Evolutionary conservation across 2,329 filamentous ascomycete genomes (phyloP).

Genomic region (Aspergillus pseudoglaucus): DNA sequence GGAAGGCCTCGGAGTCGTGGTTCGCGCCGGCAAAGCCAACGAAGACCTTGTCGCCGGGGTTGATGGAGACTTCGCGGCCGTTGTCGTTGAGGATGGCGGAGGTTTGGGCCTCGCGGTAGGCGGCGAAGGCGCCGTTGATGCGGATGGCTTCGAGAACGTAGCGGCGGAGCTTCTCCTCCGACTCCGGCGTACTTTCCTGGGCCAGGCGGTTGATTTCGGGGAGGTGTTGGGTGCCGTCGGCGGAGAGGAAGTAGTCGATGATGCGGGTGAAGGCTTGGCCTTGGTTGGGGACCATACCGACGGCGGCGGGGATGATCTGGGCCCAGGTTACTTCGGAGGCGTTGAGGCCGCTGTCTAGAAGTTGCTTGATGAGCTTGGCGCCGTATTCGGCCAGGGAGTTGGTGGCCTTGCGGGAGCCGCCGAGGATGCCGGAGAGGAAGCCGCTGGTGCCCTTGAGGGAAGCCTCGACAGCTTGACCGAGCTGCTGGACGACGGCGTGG

Average conservation of each 20-base stretch:
- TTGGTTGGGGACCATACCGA: conserved; percentile 64
- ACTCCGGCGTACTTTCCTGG: conserved; percentile 48
- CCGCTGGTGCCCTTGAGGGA: conserved; percentile 57
- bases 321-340: conserved; percentile 63
- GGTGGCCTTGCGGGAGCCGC: conserved; percentile 44
- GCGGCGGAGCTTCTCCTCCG: conserved; percentile 58
- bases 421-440: conserved; percentile 48
- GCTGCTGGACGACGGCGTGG: conserved; percentile 50
- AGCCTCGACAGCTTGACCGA: conserved; percentile 57
- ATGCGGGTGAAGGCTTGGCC: conserved; percentile 67
- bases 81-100: conserved; percentile 49
- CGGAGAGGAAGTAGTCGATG: conserved; percentile 64
- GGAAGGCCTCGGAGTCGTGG: conserved; percentile 54
- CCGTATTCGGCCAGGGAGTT: conserved; percentile 59
- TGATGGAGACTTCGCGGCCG: conserved; percentile 43
- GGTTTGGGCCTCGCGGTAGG: conserved; percentile 51
- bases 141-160: conserved; percentile 68
- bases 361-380: conserved; percentile 55
- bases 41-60: conserved; percentile 55
- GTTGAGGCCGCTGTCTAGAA: conserved; percentile 58
- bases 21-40: conserved; percentile 55
- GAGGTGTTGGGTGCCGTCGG: conserved; percentile 50
- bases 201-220: conserved; percentile 57
- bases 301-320: conserved; percentile 62
- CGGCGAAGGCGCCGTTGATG: conserved; percentile 56